Evolutionary conservation across 768 basidiomycete species (phyloP).

Genomic region (Porpolomopsis calyptriformis): DNA sequence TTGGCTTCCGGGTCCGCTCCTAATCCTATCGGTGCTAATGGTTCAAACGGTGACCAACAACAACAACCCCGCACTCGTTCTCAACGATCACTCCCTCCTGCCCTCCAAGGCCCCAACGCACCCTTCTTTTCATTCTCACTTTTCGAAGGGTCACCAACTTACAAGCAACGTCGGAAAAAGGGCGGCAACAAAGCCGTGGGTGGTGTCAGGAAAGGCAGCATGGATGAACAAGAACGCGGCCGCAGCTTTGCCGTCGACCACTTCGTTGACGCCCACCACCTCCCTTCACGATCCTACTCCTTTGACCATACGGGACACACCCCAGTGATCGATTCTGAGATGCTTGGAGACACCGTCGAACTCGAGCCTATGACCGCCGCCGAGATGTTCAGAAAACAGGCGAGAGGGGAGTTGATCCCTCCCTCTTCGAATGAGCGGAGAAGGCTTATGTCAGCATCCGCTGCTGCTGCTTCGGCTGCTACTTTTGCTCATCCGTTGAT

Average conservation of each 20-base stretch:
- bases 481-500: constrained; percentile 8
- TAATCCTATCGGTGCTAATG: too few species aligned
- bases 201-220: background rate
- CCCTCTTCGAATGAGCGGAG: background rate
- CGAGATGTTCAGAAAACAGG: constrained; percentile 57
- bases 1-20: too few species aligned
- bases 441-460: constrained; percentile 10
- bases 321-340: background rate
- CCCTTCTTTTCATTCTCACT: constrained; percentile 62
- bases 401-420: constrained; percentile 41
- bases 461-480: constrained; percentile 19
- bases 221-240: constrained; percentile 3
- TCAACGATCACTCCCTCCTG: constrained; percentile 2
- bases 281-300: background rate
- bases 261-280: constrained; percentile 1
- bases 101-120: constrained; percentile 32
- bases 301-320: background rate
- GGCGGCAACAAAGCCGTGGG: constrained; percentile 15
- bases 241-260: constrained; percentile 16
- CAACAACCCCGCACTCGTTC: background rate
- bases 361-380: constrained; percentile 35
- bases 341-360: constrained; percentile 7
- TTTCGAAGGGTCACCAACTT: constrained; percentile 75
- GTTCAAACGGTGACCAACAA: background rate
- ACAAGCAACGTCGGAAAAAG: constrained; percentile 85